Evolutionary conservation across 176 grass and related monocot genomes (phyloP).

Genomic region (Rhynchospora pubera): DNA sequence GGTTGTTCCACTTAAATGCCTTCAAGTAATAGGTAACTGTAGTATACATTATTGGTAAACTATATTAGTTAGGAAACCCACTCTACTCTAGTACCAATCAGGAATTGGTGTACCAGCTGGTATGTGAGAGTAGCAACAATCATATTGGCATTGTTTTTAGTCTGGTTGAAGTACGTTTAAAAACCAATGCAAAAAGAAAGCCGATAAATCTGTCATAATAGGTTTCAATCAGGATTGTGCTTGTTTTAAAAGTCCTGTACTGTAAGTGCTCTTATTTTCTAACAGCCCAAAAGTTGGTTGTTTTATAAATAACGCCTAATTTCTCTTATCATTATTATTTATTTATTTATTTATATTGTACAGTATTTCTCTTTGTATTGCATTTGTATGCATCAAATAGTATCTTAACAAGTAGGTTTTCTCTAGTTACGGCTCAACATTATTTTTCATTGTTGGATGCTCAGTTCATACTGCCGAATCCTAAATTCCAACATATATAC

Average conservation of each 20-base stretch:
- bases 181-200: neutral
- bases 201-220: neutral
- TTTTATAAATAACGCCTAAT: neutral
- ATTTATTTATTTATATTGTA: slow-evolving; percentile 14
- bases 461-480: neutral
- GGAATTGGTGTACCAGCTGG: neutral
- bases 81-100: neutral
- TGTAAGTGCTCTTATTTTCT: neutral
- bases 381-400: slow-evolving; percentile 11
- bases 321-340: neutral
- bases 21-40: neutral
- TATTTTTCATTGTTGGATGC: slow-evolving; percentile 8
- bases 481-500: neutral
- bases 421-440: neutral
- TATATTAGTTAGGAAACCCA: neutral
- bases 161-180: neutral
- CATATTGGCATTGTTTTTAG: neutral
- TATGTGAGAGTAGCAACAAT: neutral
- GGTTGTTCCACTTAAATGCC: neutral
- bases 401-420: slow-evolving; percentile 6
- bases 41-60: neutral
- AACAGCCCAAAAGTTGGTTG: neutral
- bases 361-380: neutral
- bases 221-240: neutral
- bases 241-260: neutral